These are phyloP conservation scores for Xerocomus amazonicus DNA, from an alignment of 1,284 basidiomycete genomes.

Conservation along the genomic window DNA sequence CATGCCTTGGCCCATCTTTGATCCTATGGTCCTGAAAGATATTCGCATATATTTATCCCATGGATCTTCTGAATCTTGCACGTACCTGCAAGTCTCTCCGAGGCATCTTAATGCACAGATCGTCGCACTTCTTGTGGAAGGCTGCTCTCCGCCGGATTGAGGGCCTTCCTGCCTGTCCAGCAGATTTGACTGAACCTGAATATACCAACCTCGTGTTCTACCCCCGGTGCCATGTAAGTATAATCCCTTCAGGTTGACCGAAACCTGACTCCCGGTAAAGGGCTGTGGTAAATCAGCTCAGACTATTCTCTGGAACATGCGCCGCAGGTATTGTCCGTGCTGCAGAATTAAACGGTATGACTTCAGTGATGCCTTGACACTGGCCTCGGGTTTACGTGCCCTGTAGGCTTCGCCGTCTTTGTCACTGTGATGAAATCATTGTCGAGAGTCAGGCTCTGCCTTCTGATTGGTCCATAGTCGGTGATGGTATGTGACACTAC, in stretches of 20 bases:
- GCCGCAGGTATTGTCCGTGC: background rate
- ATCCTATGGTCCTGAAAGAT: conserved; percentile 17
- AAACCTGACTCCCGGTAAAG: background rate
- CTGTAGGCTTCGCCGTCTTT: conserved; percentile 3
- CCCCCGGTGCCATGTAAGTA: conserved; percentile 12
- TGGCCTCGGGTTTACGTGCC: background rate
- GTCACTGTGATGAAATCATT: conserved; percentile 1
- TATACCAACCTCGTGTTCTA: conserved; percentile 28
- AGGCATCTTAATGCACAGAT: conserved; percentile 23
- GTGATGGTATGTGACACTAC: conserved; percentile 5
- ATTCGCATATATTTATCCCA: conserved; percentile 18
- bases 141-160: conserved; percentile 15
- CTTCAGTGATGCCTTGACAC: background rate
- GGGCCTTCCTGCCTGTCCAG: conserved; percentile 26
- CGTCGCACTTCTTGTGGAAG: conserved; percentile 26
- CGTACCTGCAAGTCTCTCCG: conserved; percentile 28
- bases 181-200: conserved; percentile 32
- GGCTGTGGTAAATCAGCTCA: background rate
- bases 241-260: background rate
- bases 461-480: background rate
- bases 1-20: background rate
- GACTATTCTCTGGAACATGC: background rate
- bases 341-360: conserved; percentile 11
- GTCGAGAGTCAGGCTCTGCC: conserved; percentile 1
- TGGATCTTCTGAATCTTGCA: conserved; percentile 29